These are phyloP conservation scores for Epichloe festucae DNA, from an alignment of 2,329 filamentous ascomycete species.

Conservation along the genomic window DNA sequence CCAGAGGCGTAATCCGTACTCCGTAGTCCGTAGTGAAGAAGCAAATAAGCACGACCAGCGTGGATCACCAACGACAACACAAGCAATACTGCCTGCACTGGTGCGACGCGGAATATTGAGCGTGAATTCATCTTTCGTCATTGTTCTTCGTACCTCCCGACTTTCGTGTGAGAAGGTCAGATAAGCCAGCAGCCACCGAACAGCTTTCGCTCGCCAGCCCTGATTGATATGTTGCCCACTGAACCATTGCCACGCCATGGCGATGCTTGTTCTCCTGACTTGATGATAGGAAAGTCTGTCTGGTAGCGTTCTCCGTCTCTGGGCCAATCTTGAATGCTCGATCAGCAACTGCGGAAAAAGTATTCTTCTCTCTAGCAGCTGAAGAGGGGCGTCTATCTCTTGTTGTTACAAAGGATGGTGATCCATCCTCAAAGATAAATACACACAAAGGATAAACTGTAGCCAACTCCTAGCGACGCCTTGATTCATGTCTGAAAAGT, in stretches of 20 bases:
- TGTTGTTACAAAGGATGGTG: conserved; percentile 29
- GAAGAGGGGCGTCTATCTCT: conserved; percentile 16
- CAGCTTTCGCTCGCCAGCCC: not conserved
- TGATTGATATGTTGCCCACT: not conserved
- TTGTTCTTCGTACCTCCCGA: not conserved
- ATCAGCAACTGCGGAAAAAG: not conserved
- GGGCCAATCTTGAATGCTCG: not conserved
- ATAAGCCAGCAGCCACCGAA: not conserved
- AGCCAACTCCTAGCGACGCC: conserved; percentile 12
- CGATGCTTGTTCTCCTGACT: not conserved
- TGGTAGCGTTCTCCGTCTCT: not conserved
- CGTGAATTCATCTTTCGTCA: not conserved
- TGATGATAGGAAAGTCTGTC: not conserved
- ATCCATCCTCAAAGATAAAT: conserved; percentile 33
- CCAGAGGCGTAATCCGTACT: too few relatives aligned
- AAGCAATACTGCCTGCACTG: not conserved
- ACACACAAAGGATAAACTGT: conserved; percentile 21
- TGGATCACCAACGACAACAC: not conserved
- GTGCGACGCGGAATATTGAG: not conserved
- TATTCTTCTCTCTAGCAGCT: not conserved
- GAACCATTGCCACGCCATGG: not conserved
- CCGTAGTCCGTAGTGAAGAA: too few relatives aligned
- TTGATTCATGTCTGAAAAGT: conserved; percentile 8
- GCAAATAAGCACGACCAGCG: too few relatives aligned
- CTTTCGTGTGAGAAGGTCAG: not conserved